phyloP scores from a whole-genome alignment of 2,329 filamentous ascomycete species.

The Botrytis porri region DNA sequence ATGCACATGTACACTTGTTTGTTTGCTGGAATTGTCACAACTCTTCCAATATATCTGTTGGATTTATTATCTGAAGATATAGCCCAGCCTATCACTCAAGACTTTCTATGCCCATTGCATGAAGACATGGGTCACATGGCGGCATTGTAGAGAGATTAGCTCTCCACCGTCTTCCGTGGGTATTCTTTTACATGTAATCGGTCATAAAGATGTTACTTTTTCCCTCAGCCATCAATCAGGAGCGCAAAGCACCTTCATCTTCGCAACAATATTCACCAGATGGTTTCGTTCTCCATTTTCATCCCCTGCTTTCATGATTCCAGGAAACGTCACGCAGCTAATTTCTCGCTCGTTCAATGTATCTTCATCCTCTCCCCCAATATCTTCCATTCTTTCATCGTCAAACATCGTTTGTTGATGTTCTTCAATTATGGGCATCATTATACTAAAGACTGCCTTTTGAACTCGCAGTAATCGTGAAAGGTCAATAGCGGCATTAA shows the following conservation, averaged over 20 bases:
- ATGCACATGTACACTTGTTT: neutral
- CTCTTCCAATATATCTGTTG: neutral
- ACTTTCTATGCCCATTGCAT: neutral
- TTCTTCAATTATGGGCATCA: slow-evolving; percentile 51
- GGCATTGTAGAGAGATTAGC: neutral
- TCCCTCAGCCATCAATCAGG: slow-evolving; percentile 29
- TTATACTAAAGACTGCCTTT: slow-evolving; percentile 55
- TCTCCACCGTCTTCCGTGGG: neutral
- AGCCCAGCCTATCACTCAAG: neutral
- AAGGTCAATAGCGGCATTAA: slow-evolving; percentile 54
- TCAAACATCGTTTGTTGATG: slow-evolving; percentile 58
- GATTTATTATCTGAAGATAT: slow-evolving; percentile 6
- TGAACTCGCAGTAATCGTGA: slow-evolving; percentile 56
- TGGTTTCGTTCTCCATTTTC: slow-evolving; percentile 61
- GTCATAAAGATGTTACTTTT: neutral
- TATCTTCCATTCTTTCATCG: slow-evolving; percentile 60
- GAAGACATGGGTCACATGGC: neutral
- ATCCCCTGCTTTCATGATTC: slow-evolving; percentile 62
- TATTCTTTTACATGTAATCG: neutral
- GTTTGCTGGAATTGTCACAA: neutral
- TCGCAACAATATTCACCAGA: slow-evolving; percentile 61
- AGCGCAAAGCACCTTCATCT: slow-evolving; percentile 61
- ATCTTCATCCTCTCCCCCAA: slow-evolving; percentile 60
- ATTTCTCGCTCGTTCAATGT: slow-evolving; percentile 52
- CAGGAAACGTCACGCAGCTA: slow-evolving; percentile 61